Percentiles rank a stretch among this genome's conserved stretches.
Evolutionary conservation across 1,284 basidiomycete species (phyloP).

Genomic region (Ganoderma sp.): DNA sequence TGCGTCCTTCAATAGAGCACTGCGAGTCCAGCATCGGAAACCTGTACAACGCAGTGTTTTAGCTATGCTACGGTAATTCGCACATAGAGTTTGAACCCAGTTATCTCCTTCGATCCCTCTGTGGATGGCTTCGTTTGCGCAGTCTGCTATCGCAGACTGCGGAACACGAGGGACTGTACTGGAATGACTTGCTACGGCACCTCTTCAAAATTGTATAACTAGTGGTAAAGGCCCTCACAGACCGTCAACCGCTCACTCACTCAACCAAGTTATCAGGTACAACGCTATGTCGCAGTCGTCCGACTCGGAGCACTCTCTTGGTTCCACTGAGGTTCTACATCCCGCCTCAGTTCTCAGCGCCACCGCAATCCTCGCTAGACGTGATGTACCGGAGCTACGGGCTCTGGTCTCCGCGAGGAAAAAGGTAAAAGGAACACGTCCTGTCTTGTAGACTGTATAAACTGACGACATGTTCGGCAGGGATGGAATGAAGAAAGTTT

Average conservation of each 20-base stretch:
- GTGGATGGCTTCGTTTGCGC: not conserved
- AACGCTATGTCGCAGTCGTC: not conserved
- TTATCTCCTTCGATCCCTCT: not conserved
- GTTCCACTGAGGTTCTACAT: not conserved
- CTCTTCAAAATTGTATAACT: not conserved
- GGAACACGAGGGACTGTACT: not conserved
- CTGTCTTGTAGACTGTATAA: not conserved
- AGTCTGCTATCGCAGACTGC: not conserved
- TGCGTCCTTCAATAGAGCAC: not conserved
- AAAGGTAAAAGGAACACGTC: slow-evolving; percentile 1
- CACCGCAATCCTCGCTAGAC: slow-evolving; percentile 8
- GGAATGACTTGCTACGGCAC: not conserved
- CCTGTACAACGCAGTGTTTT: not conserved
- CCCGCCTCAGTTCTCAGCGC: not conserved
- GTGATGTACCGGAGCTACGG: slow-evolving; percentile 13
- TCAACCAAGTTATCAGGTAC: not conserved
- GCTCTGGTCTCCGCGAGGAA: slow-evolving; percentile 8
- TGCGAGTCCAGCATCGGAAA: not conserved
- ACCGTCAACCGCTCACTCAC: not conserved
- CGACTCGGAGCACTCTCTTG: not conserved
- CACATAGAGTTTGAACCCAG: not conserved
- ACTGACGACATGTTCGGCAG: not conserved
- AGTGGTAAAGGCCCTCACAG: not conserved
- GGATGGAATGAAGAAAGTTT: slow-evolving; percentile 17
- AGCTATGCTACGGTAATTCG: not conserved